These are phyloP conservation scores for Podila horticola DNA, from an alignment of 192 early-diverging fungal species.

Conservation along the genomic window DNA sequence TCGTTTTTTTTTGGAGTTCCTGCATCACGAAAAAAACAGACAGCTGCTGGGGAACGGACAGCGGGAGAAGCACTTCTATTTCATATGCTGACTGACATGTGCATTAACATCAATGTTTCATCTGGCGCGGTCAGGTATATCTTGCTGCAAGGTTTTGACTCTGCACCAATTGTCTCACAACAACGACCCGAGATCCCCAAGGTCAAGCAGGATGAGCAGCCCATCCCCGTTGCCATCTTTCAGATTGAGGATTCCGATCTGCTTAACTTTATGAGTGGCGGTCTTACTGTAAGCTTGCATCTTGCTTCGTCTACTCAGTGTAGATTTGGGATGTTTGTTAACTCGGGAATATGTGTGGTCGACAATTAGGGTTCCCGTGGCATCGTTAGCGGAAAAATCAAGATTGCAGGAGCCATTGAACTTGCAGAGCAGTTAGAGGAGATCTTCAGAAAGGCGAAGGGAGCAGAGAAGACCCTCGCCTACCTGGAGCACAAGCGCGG, in stretches of 20 bases:
- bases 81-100: constrained; percentile 18
- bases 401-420: constrained; percentile 53
- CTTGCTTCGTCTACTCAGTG: no score
- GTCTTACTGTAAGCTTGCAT: constrained; percentile 30
- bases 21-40: background rate
- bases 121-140: constrained; percentile 19
- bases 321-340: no score
- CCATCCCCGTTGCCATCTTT: constrained; percentile 47
- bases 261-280: constrained; percentile 52
- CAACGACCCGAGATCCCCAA: constrained; percentile 48
- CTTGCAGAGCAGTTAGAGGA: constrained; percentile 45
- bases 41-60: background rate
- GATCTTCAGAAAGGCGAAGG: constrained; percentile 50
- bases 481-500: constrained; percentile 49
- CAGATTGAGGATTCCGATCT: constrained; percentile 47
- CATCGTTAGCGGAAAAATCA: constrained; percentile 52
- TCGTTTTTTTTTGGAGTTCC: constrained; percentile 3
- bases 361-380: constrained; percentile 34
- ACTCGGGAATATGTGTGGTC: background rate
- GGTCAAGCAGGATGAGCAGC: constrained; percentile 42
- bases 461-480: constrained; percentile 44
- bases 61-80: background rate
- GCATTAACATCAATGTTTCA: background rate
- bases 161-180: constrained; percentile 38
- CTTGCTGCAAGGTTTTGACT: constrained; percentile 41